Base-by-base conservation (phyloP, 1,284 basidiomycete species). In the Kwoniella shivajii region DNA sequence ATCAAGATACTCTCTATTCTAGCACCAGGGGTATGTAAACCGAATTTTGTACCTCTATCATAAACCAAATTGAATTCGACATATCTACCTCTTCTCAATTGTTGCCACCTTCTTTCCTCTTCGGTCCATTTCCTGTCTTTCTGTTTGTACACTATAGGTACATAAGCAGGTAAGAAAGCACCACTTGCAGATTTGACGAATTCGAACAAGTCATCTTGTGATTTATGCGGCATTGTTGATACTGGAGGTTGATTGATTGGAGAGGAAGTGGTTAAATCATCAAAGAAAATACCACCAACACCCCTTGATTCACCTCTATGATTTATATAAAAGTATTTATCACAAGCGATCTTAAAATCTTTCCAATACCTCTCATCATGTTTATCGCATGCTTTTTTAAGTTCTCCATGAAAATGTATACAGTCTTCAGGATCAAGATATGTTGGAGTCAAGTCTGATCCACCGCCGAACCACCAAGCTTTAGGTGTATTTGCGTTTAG, bases 401-500 rank as follows among this genome's bases (percentile, higher is more conserved):
- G 79, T 1, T 86, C 88, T 33, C 74, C 63, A 80, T 99, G 96
- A 81, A 98, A 99, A 74, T 94, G 91, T 24, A 77, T 72, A 2
- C 87, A 91, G 74, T 99, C 95, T 59, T 89, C 88, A 60, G 87
- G 85, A 78, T 88, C 92, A 9, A 99, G 83, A 77, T 97, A 98
- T 13, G 88, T 88, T 0, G 96, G 96, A 0, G 96, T 99, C 44
- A 99, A 83, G 75, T 99, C 95, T 3, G 87, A 86, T n/a, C 95
- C 95, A 34, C 95, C 95, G 42, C 95, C 95, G 71, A 98, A 99
- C 96, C 96, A 99, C 93, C 94, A 99, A 9, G 92, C 88, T 36
- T 92, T 77, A 24, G 64, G 65, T 47, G 68, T 58, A 18, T 62
- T 80, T 73, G 49, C 78, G n/a, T 63, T 80, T 74, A 50, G 78